A percentile compares a stretch with the other conserved stretches of the same genome.
Conservation (phyloP, 495 filamentous ascomycete species). For the Aspergillus cristatus region DNA sequence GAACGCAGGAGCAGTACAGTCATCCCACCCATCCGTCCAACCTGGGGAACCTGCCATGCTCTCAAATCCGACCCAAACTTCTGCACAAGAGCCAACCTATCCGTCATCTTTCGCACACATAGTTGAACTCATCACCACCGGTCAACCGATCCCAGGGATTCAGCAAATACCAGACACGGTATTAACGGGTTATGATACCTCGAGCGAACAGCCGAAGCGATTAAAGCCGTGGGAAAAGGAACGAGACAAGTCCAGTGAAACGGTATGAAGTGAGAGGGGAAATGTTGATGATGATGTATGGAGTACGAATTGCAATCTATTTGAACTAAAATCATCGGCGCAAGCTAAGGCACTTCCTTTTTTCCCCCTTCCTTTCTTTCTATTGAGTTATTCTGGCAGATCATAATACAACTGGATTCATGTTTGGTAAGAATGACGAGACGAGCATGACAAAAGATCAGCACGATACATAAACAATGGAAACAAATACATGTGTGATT, state of each 20-base stretch:
- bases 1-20: background rate
- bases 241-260: background rate
- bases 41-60: conserved; percentile 1
- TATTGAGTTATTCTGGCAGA: no score
- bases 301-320: no score
- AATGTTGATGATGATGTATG: no score
- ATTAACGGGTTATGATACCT: conserved; percentile 51
- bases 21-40: background rate
- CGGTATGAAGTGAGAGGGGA: no score
- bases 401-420: background rate
- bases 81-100: conserved; percentile 50
- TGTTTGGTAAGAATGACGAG: background rate
- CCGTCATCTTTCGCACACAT: conserved; percentile 84
- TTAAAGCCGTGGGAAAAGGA: conserved; percentile 75
- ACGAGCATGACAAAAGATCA: conserved; percentile 4
- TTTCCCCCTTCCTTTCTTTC: no score
- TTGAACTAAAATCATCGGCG: no score
- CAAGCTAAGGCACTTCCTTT: no score
- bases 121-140: conserved; percentile 76
- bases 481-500: no score
- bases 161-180: conserved; percentile 80
- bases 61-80: background rate
- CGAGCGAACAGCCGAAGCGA: conserved; percentile 43
- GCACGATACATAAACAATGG: background rate
- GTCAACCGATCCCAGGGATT: conserved; percentile 81